These are phyloP conservation scores for Oryza meyeriana DNA, from an alignment of 176 grass and related monocot genomes.

Conservation along the genomic window DNA sequence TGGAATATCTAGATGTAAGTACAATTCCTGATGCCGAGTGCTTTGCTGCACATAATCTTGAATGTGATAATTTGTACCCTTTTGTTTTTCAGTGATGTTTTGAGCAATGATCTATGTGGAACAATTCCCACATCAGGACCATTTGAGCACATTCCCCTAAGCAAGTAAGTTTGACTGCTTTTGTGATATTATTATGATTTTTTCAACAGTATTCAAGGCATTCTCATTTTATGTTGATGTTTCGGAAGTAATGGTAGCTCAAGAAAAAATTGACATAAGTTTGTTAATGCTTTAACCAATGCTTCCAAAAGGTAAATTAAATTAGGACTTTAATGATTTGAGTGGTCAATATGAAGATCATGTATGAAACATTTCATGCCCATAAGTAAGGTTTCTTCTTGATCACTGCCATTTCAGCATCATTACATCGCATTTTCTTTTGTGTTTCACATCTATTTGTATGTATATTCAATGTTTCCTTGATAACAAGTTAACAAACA, in stretches of 20 bases:
- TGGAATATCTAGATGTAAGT: constrained; percentile 86
- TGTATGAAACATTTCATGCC: not conserved
- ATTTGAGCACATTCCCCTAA: constrained; percentile 89
- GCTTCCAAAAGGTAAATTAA: not conserved
- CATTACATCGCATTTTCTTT: not conserved
- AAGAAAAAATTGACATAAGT: not conserved
- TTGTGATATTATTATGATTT: not conserved
- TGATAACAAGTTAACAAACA: not conserved
- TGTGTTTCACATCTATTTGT: not conserved
- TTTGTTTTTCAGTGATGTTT: constrained; percentile 77
- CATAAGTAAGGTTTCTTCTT: constrained; percentile 3
- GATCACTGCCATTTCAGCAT: not conserved
- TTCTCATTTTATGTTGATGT: not conserved
- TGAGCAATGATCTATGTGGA: constrained; percentile 84
- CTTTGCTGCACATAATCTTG: not conserved
- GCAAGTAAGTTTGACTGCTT: constrained; percentile 71
- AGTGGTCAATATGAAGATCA: not conserved
- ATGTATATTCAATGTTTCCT: not conserved
- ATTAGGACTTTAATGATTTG: not conserved
- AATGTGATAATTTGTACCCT: constrained; percentile 10
- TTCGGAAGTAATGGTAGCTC: not conserved
- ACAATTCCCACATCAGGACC: constrained; percentile 89
- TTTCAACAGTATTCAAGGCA: not conserved
- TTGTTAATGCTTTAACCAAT: not conserved
- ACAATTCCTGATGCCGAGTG: constrained; percentile 3